These are phyloP conservation scores for Geotrichum histeridarum DNA, from an alignment of 1,139 yeast genomes.

Conservation along the genomic window DNA sequence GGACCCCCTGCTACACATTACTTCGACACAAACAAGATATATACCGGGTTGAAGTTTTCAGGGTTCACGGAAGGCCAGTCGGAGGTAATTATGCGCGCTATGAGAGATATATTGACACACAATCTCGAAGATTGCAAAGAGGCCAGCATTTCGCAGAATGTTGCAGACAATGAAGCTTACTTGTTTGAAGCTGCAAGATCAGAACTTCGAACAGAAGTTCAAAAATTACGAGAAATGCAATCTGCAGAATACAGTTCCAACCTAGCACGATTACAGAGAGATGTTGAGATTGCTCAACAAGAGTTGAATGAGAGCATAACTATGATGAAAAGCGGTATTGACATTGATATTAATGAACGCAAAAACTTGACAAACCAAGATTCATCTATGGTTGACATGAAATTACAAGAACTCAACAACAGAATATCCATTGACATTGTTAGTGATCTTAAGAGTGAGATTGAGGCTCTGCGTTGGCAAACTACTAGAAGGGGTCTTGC, in stretches of 20 bases:
- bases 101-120: slow-evolving; percentile 36
- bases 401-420: slow-evolving; percentile 79
- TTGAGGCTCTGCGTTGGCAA: slow-evolving; percentile 89
- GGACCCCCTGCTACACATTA: slow-evolving; percentile 24
- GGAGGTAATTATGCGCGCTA: slow-evolving; percentile 37
- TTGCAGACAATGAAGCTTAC: slow-evolving; percentile 79
- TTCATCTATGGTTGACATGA: slow-evolving; percentile 62
- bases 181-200: slow-evolving; percentile 90
- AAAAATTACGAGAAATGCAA: slow-evolving; percentile 66
- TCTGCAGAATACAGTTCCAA: slow-evolving; percentile 63
- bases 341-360: slow-evolving; percentile 81
- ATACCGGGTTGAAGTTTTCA: slow-evolving; percentile 35
- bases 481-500: slow-evolving; percentile 81
- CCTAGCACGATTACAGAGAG: slow-evolving; percentile 66
- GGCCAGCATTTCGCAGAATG: slow-evolving; percentile 59
- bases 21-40: slow-evolving; percentile 41
- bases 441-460: slow-evolving; percentile 77
- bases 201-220: slow-evolving; percentile 75
- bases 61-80: slow-evolving; percentile 42
- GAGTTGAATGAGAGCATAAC: slow-evolving; percentile 69
- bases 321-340: slow-evolving; percentile 65
- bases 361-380: slow-evolving; percentile 77
- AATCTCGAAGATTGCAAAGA: slow-evolving; percentile 54
- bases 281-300: slow-evolving; percentile 65
- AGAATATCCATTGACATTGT: slow-evolving; percentile 78